Evolutionary conservation across 2,329 filamentous ascomycete species (phyloP), one percentile per base, ranked within the genome.

Genomic region (Blastomyces silverae): DNA sequence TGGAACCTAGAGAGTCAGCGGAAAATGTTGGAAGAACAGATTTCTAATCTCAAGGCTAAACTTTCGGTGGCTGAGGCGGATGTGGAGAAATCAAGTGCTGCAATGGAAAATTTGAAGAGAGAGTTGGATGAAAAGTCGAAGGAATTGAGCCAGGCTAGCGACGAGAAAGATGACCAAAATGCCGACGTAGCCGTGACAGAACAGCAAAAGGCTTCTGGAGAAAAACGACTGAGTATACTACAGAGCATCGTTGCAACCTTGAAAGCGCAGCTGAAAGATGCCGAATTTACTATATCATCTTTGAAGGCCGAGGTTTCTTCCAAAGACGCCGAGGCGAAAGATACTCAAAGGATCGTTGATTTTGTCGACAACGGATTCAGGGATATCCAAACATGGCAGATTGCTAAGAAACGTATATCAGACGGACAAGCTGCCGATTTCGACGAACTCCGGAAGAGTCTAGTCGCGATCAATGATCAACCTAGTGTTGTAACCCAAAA

Each of bases 181-280:
- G 15, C n/a, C 6, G 39, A 60, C 55, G 61, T 55, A 64, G 65
- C 70, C 37, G 66, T 71, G 7, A 71, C 73, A 17, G 75, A 75
- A 39, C 71, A 75, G 62, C 73, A 76, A 53, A 76, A 76, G 64
- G 71, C 74, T 46, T 67, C 72, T 8, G 79, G 77, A 60, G 80
- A 84, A 67, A 86, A 85, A 74, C 80, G 81, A 22, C 74, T 80
- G 34, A 78, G 80, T 34, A 84, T 84, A 0, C 73, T 86, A 61
- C 82, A 85, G 64, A 77, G 78, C n/a, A 72, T 87, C 25, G 80
- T 87, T 46, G 79, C 79, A n/a, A 83, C 75, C 42, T 75, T 87
- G 28, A 80, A 81, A 46, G 76, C 77, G 22, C 82, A 87, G 70
- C 71, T 85, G 17, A 81, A 82, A 71, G 77, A 81, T n/a, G 80